Evolutionary conservation across 2,329 filamentous ascomycete genomes (phyloP), one percentile per base, ranked within the genome.

Genomic region (Xylariales sp.): DNA sequence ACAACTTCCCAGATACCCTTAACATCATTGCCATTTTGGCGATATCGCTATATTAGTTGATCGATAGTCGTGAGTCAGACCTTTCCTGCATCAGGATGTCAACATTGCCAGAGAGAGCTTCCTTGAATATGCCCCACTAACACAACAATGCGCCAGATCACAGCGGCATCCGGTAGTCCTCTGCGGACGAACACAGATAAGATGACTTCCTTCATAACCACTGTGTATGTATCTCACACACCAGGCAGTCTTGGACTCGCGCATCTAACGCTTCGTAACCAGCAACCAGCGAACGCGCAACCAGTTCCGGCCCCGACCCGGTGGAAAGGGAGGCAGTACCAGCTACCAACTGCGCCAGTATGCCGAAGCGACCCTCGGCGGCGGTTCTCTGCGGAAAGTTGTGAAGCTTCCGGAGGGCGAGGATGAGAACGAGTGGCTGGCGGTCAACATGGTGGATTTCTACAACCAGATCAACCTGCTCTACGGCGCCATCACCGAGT

Each of bases 391-490:
- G 67, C 81, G 89, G 57, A 97, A 98, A 71, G 89, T 95, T 20
- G 93, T 98, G 52, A 95, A 91, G 73, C 73, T 98, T 47, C 93
- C 94, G 11, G 94, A 98, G 60, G 93, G 94, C 45, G 93, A 98
- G 62, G 93, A 98, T 60, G 78, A 94, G 68, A 95, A 96, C 61
- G 93, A 98, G 67, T 98, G 93, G 93, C 69, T 98, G 47, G 93
- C 93, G 20, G 93, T 98, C 55, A 98, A 98, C 69, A 86, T 98
- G 71, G 93, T 98, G 71, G 93, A 98, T 68, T 98, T 98, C 68
- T 98, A 98, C 80, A 98, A 98, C 72, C 93, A 98, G 68, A 95
- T 98, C 73, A 98, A 98, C 69, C 78, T 98, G 25, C 83, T 98
- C 45, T 98, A 98, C 64, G 94, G 94, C 45, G 93, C 93, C 51